Percentiles rank a stretch among this genome's conserved stretches.
phyloP scores from a whole-genome alignment of 2,329 filamentous ascomycete genomes.

The Emmonsia crescens region DNA sequence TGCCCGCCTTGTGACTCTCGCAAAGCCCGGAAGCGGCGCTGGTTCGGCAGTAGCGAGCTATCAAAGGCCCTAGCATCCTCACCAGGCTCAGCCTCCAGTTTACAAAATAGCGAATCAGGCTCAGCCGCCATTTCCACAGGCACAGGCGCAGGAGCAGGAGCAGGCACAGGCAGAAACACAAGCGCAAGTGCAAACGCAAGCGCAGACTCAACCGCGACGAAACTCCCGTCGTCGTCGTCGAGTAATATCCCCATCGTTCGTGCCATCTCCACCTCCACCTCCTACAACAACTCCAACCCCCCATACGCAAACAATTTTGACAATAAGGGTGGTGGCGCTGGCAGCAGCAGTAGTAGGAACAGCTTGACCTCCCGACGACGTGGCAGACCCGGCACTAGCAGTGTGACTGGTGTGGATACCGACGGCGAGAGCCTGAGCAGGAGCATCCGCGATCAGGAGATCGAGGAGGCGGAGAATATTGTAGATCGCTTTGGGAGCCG shows the following conservation, averaged over 20 bases:
- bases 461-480: slow-evolving; percentile 36
- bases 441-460: slow-evolving; percentile 29
- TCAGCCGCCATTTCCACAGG: background rate
- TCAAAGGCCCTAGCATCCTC: slow-evolving; percentile 5
- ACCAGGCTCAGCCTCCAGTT: slow-evolving; percentile 6
- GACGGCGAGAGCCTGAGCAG: slow-evolving; percentile 11
- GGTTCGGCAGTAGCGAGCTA: slow-evolving; percentile 21
- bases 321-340: slow-evolving; percentile 7
- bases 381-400: slow-evolving; percentile 16
- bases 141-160: background rate
- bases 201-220: background rate
- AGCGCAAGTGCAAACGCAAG: background rate
- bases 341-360: slow-evolving; percentile 11
- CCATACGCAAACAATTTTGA: slow-evolving; percentile 6
- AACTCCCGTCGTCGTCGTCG: background rate
- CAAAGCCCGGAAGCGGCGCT: slow-evolving; percentile 25
- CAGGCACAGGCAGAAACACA: background rate
- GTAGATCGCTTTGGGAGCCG: slow-evolving; percentile 45
- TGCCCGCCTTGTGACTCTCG: slow-evolving; percentile 20
- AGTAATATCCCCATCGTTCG: slow-evolving; percentile 3
- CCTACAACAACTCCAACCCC: slow-evolving; percentile 1
- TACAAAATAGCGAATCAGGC: background rate
- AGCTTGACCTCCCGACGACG: slow-evolving; percentile 9
- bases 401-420: slow-evolving; percentile 16
- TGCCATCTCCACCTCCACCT: slow-evolving; percentile 2